These are phyloP conservation scores for Septoria petroselini DNA, from an alignment of 2,329 filamentous ascomycete genomes.

Conservation along the genomic window DNA sequence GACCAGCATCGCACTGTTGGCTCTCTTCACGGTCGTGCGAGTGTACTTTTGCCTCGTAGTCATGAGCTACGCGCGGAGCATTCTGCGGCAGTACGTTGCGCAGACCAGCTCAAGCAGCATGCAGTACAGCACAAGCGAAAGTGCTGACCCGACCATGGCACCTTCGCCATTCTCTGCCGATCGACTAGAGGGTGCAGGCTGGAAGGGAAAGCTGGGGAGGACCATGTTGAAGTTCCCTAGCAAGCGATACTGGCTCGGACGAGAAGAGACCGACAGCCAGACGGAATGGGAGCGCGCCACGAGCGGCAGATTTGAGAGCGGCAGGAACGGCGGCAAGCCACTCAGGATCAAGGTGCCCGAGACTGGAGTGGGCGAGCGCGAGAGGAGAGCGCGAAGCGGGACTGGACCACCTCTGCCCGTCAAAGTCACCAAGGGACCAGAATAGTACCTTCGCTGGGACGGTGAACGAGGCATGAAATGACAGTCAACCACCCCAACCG, in stretches of 20 bases:
- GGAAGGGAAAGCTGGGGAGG: conserved; percentile 74
- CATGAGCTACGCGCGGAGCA: conserved; percentile 75
- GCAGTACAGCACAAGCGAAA: conserved; percentile 39
- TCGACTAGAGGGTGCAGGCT: conserved; percentile 72
- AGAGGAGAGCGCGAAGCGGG: conserved; percentile 59
- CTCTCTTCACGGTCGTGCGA: conserved; percentile 68
- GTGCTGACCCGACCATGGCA: conserved; percentile 46
- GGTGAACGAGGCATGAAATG: conserved; percentile 2
- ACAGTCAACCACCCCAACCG: no score
- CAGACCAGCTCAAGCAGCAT: conserved; percentile 22
- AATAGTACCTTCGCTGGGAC: conserved; percentile 12
- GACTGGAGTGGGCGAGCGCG: conserved; percentile 54
- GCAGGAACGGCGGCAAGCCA: conserved; percentile 37
- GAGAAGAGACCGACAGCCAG: conserved; percentile 55
- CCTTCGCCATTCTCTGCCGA: conserved; percentile 68
- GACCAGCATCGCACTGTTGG: conserved; percentile 75
- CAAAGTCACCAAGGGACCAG: conserved; percentile 19
- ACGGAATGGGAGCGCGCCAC: conserved; percentile 67
- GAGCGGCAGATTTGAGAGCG: conserved; percentile 57
- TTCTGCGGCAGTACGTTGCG: conserved; percentile 66
- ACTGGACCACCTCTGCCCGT: conserved; percentile 51
- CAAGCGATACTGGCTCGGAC: conserved; percentile 75
- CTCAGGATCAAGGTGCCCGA: conserved; percentile 42
- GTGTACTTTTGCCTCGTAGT: conserved; percentile 82
- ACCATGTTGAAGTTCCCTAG: conserved; percentile 68